A percentile compares a stretch with the other conserved stretches of the same genome.
These are phyloP conservation scores for Tinospora cordifolia DNA, from an alignment of 164 flowering plant species.

Conservation along the genomic window DNA sequence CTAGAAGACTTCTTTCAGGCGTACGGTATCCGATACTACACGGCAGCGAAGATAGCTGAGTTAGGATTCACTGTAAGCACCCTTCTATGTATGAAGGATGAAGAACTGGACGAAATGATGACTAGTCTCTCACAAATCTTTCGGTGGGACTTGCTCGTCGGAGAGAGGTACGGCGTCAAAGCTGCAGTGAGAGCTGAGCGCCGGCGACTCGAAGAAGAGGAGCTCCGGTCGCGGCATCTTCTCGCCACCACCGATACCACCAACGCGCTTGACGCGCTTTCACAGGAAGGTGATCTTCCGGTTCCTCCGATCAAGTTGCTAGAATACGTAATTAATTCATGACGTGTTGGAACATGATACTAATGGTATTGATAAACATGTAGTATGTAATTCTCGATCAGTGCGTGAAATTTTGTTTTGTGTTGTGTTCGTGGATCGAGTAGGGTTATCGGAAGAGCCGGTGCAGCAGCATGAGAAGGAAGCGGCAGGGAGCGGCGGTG, in stretches of 20 bases:
- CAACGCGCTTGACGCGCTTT: constrained; percentile 68
- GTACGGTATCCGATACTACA: constrained; percentile 73
- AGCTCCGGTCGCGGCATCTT: constrained; percentile 37
- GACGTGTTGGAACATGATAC: background rate
- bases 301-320: background rate
- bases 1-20: constrained; percentile 77
- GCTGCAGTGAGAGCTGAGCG: constrained; percentile 92
- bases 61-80: constrained; percentile 89
- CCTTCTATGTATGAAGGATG: constrained; percentile 80
- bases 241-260: constrained; percentile 30
- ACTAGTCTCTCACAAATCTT: constrained; percentile 68
- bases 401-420: background rate
- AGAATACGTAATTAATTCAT: too few species aligned
- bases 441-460: constrained; percentile 89
- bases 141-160: constrained; percentile 85
- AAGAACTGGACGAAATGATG: constrained; percentile 96
- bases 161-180: constrained; percentile 89
- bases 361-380: too few species aligned
- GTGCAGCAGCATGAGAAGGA: constrained; percentile 72
- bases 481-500: constrained; percentile 56
- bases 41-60: constrained; percentile 85
- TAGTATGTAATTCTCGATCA: too few species aligned
- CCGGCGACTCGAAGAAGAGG: constrained; percentile 62
- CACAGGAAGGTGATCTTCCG: constrained; percentile 69
- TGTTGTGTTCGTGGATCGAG: too few species aligned